These are phyloP conservation scores for Purshia tridentata DNA, from an alignment of 306 rosid species.

Conservation along the genomic window DNA sequence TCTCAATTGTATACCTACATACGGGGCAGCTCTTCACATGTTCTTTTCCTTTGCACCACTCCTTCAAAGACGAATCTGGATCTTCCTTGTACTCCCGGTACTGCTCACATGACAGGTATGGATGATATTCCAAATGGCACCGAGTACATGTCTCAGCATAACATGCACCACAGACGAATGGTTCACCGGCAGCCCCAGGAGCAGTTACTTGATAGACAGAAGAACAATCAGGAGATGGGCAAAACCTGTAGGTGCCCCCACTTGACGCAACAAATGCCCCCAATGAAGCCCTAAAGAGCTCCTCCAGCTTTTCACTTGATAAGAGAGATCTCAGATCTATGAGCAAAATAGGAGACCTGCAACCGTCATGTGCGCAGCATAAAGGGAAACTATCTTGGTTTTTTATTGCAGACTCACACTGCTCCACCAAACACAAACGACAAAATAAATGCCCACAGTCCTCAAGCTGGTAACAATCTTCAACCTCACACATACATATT, in stretches of 20 bases:
- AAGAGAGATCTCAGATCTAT: slow-evolving; percentile 59
- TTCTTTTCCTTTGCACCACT: slow-evolving; percentile 78
- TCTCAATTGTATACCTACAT: slow-evolving; percentile 74
- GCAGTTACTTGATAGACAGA: slow-evolving; percentile 66
- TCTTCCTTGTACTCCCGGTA: slow-evolving; percentile 76
- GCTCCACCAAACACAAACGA: slow-evolving; percentile 69
- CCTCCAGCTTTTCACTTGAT: slow-evolving; percentile 67
- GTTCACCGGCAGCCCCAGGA: slow-evolving; percentile 45
- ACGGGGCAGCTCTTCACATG: slow-evolving; percentile 70
- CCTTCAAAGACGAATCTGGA: slow-evolving; percentile 73
- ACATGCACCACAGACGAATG: slow-evolving; percentile 83
- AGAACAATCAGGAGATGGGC: slow-evolving; percentile 95
- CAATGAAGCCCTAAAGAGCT: slow-evolving; percentile 82
- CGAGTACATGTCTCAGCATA: slow-evolving; percentile 75
- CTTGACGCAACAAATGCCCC: slow-evolving; percentile 67
- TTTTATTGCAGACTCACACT: slow-evolving; percentile 72
- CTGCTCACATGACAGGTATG: slow-evolving; percentile 68
- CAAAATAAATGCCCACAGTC: slow-evolving; percentile 74
- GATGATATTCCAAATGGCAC: slow-evolving; percentile 90
- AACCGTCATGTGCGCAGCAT: slow-evolving; percentile 53
- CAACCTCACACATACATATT: slow-evolving; percentile 87
- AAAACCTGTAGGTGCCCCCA: slow-evolving; percentile 63
- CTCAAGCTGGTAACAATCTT: slow-evolving; percentile 72
- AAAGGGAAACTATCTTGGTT: slow-evolving; percentile 78
- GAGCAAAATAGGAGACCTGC: slow-evolving; percentile 53